These are phyloP conservation scores for Penicillium simplicissimum DNA, from an alignment of 495 filamentous ascomycete species.

Conservation along the genomic window DNA sequence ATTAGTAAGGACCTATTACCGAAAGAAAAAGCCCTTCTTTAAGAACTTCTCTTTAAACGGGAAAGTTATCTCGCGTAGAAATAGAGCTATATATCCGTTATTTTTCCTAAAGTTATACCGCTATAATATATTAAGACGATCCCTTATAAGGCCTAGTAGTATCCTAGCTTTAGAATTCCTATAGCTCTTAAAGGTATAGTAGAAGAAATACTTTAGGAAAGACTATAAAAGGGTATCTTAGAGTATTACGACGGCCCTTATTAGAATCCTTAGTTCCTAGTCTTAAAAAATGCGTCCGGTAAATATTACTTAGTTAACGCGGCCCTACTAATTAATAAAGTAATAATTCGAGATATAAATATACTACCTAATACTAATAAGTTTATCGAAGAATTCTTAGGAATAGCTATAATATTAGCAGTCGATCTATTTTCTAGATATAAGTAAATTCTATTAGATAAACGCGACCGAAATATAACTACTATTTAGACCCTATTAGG, in stretches of 20 bases:
- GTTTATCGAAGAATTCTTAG: neutral
- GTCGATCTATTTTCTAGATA: neutral
- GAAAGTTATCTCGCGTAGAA: neutral
- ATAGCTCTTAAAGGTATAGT: neutral
- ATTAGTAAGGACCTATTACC: neutral
- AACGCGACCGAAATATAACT: neutral
- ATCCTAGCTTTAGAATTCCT: neutral
- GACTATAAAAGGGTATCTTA: neutral
- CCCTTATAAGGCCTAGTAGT: neutral
- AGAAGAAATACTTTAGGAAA: neutral
- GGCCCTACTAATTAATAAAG: neutral
- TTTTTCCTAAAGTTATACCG: neutral
- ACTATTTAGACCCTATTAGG: neutral
- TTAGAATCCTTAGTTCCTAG: neutral
- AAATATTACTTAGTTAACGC: neutral
- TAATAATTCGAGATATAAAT: neutral
- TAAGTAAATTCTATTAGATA: neutral
- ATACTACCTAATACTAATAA: neutral
- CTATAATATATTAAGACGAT: neutral
- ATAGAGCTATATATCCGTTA: neutral
- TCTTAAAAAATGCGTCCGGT: neutral
- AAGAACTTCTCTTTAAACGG: neutral
- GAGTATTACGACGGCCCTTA: neutral
- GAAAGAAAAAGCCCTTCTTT: neutral
- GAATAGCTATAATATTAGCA: neutral